Conservation (phyloP, 257 asterid species). For the Solanum gracilifrons region DNA sequence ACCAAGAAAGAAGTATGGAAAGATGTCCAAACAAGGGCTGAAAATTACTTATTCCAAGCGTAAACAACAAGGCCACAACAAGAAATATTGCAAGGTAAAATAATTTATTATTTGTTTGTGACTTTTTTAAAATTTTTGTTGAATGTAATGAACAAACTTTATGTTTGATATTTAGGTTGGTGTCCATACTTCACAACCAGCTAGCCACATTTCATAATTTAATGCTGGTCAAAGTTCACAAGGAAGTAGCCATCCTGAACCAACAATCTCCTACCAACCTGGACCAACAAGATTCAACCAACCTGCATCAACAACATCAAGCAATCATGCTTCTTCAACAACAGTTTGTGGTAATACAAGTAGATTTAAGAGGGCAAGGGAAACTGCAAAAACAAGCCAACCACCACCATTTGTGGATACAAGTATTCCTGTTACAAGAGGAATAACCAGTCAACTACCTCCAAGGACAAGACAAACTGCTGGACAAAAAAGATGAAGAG, state of each 20-base stretch:
- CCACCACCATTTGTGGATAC: neutral
- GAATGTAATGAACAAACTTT: neutral
- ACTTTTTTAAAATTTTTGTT: too few relatives aligned
- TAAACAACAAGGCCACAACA: neutral
- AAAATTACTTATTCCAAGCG: too few relatives aligned
- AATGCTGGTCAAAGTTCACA: neutral
- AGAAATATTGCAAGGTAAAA: neutral
- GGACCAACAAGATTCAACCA: neutral
- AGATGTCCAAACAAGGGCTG: too few relatives aligned
- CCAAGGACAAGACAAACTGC: neutral
- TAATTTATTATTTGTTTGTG: neutral
- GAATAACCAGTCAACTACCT: neutral
- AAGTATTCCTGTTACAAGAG: neutral
- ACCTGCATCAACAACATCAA: too few relatives aligned
- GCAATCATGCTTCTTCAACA: neutral
- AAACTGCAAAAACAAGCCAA: neutral
- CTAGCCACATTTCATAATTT: neutral
- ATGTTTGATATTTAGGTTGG: neutral
- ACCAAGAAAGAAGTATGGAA: too few relatives aligned
- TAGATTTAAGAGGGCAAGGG: neutral
- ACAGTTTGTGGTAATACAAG: neutral
- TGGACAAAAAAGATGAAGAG: neutral
- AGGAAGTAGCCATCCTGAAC: too few relatives aligned
- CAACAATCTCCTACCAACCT: too few relatives aligned
- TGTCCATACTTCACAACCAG: neutral